phyloP scores from a whole-genome alignment of 2,329 filamentous ascomycete genomes.

The Paecilomyces sp. region DNA sequence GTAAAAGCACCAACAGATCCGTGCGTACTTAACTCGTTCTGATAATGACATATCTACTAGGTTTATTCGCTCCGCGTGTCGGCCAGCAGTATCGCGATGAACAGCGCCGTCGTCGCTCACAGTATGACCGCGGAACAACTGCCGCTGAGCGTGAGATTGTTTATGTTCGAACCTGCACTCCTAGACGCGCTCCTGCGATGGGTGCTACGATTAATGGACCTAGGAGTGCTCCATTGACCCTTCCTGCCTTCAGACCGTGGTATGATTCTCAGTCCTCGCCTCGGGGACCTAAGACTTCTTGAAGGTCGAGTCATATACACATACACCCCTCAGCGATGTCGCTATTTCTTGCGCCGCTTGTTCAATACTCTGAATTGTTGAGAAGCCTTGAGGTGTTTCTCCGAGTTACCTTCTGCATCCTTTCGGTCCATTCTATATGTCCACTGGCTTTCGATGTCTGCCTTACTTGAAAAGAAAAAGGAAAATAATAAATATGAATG shows the following conservation, averaged over 20 bases:
- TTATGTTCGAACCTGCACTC: slow-evolving; percentile 17
- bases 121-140: slow-evolving; percentile 74
- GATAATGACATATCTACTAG: slow-evolving; percentile 31
- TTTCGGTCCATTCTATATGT: neutral
- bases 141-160: slow-evolving; percentile 59
- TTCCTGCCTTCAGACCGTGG: slow-evolving; percentile 16
- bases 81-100: slow-evolving; percentile 67
- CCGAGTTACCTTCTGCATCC: neutral
- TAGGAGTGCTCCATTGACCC: slow-evolving; percentile 18
- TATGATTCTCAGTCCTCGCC: slow-evolving; percentile 9
- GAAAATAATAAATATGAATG: too few species aligned
- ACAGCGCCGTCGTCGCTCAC: slow-evolving; percentile 67
- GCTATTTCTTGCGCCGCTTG: neutral
- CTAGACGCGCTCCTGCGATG: slow-evolving; percentile 10
- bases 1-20: slow-evolving; percentile 24
- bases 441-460: neutral
- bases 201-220: slow-evolving; percentile 5
- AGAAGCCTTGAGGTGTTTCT: neutral
- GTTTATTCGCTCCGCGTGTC: slow-evolving; percentile 72
- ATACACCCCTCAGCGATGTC: neutral
- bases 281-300: slow-evolving; percentile 14
- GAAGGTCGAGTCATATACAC: neutral
- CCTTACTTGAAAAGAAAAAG: too few species aligned
- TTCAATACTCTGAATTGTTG: neutral
- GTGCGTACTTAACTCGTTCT: neutral